Conservation (phyloP, 2,329 filamentous ascomycete species). For the Alternaria hordeiaustralica region DNA sequence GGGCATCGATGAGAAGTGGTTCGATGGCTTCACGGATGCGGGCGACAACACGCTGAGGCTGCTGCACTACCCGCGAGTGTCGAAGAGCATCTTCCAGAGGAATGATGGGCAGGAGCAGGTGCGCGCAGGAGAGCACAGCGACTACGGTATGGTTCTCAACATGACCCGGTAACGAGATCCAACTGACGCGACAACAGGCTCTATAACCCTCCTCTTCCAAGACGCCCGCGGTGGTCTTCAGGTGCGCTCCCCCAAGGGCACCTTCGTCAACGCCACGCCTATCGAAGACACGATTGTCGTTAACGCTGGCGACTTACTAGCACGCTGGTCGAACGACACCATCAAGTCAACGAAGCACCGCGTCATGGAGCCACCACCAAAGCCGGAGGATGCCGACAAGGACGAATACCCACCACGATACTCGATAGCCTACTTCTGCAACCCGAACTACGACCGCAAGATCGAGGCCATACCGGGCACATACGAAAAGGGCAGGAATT, state of each 20-base stretch:
- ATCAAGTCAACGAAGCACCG: conserved; percentile 91
- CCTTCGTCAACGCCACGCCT: conserved; percentile 82
- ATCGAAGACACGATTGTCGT: conserved; percentile 83
- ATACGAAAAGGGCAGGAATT: conserved; percentile 77
- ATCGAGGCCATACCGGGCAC: conserved; percentile 87
- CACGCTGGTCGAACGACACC: conserved; percentile 87
- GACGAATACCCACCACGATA: conserved; percentile 74
- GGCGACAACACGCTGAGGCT: conserved; percentile 66
- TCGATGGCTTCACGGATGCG: conserved; percentile 73
- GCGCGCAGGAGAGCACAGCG: conserved; percentile 78
- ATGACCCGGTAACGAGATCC: rapidly evolving
- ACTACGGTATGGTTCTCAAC: conserved; percentile 56
- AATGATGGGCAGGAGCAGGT: conserved; percentile 76
- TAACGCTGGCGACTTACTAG: conserved; percentile 86
- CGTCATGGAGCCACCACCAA: conserved; percentile 79
- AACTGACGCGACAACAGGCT: conserved; percentile 40
- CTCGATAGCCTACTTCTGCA: conserved; percentile 92
- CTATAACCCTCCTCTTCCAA: conserved; percentile 54
- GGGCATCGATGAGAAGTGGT: conserved; percentile 73
- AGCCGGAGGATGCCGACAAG: conserved; percentile 53
- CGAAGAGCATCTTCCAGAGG: conserved; percentile 67
- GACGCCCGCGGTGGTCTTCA: conserved; percentile 65
- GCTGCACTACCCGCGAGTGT: conserved; percentile 77
- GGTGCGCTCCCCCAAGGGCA: conserved; percentile 73
- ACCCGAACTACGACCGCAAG: conserved; percentile 76